Percentiles rank a stretch among this genome's conserved stretches.
Evolutionary conservation across 2,329 filamentous ascomycete species (phyloP).

Genomic region (Colletotrichum caudatum): DNA sequence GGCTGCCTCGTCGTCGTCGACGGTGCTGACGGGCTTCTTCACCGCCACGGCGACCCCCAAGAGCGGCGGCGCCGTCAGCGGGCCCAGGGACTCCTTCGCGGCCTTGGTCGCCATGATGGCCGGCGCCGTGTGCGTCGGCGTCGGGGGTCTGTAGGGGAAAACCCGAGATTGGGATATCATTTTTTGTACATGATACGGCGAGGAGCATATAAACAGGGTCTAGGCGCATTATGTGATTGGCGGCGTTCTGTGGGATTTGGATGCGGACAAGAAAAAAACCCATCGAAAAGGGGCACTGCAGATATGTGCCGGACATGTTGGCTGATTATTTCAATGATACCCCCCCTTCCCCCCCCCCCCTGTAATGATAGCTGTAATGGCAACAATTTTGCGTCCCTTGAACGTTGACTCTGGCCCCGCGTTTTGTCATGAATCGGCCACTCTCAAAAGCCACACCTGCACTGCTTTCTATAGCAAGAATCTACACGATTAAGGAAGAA

Average conservation of each 20-base stretch:
- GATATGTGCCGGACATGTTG: constrained; percentile 11
- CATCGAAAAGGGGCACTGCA: neutral
- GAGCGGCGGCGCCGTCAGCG: neutral
- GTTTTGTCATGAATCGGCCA: neutral
- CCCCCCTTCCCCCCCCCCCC: too few relatives aligned
- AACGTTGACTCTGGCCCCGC: neutral
- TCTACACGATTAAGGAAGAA: neutral
- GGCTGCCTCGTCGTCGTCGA: constrained; percentile 42
- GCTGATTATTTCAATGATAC: constrained; percentile 20
- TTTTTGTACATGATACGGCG: neutral
- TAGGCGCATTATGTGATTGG: neutral
- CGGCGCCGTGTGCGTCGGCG: constrained; percentile 19
- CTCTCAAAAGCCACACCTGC: neutral
- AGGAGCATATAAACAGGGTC: neutral
- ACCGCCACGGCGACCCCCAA: constrained; percentile 53
- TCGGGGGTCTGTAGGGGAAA: neutral
- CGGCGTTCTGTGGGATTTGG: constrained; percentile 12
- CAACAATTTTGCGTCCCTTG: neutral
- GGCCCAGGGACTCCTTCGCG: constrained; percentile 23
- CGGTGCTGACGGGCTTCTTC: constrained; percentile 50
- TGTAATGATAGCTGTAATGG: constrained; percentile 11
- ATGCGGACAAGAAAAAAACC: neutral
- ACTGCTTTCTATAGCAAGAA: neutral
- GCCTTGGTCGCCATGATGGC: constrained; percentile 45
- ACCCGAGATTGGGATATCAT: neutral